Evolutionary conservation across 352 stramenopile species (phyloP), one percentile per base, ranked within the genome.

Genomic region (Saprolegnia diclina): DNA sequence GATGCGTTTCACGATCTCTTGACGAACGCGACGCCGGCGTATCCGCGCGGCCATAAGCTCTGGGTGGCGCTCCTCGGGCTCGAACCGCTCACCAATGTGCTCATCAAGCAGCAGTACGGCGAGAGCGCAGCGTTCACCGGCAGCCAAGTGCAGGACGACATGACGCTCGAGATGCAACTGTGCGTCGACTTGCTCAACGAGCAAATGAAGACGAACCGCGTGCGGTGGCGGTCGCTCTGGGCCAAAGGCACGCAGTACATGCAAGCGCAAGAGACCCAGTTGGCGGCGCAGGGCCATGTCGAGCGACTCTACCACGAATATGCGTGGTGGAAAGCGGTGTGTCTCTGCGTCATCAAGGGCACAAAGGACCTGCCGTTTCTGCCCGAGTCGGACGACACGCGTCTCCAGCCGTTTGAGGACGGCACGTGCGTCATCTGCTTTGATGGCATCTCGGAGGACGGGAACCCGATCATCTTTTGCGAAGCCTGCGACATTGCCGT

Each of bases 351-450:
- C 38, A 52, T 90, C 37, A 70, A 84, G 9, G 87, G 87, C 13
- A 92, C 88, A 64, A 78, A 65, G 18, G 74, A 80, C 24, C 79
- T 78, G 44, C 57, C 71, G 13, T 66, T 71, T 2, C 61, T 75
- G 16, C 73, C 78, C 13, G 80, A 83, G 65, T 21, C 22, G 4
- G 57, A 66, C 22, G 71, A 70, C 7, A 50, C 55, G 5, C 62
- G 69, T 16, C 32, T 64, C 42, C 81, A 92, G 52, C 65, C 79
- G 7, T 76, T 93, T 19, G 87, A 95, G 71, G 87, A 95, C 50
- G 87, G 86, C 0, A 94, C 85, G 7, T 96, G 89, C 61, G 86
- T 95, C 22, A 81, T 96, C 24, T 96, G 89, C 64, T 96, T 96
- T 69, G 89, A 96, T 64, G 88, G 87, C 0, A 77, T 88, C 56